These are phyloP conservation scores for Vitis amurensis DNA, from an alignment of 164 flowering plant genomes.

Conservation along the genomic window DNA sequence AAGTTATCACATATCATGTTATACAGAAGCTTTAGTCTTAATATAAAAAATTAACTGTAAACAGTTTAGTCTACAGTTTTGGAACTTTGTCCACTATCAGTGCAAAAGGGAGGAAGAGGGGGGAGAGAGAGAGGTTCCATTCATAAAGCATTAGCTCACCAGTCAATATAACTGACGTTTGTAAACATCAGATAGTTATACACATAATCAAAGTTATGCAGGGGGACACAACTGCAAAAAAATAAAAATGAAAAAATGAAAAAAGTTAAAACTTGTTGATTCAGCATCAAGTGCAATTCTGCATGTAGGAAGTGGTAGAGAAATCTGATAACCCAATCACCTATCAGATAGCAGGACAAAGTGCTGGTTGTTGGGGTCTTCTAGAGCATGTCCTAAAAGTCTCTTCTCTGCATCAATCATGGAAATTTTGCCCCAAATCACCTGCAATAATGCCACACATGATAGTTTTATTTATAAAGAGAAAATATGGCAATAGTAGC, in stretches of 20 bases:
- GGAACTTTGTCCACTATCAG: no score
- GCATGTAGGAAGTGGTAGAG: background rate
- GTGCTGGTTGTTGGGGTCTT: constrained; percentile 69
- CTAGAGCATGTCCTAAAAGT: constrained; percentile 67
- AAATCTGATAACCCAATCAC: constrained; percentile 27
- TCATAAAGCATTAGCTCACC: constrained; percentile 42
- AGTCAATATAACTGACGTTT: constrained; percentile 75
- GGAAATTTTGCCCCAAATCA: constrained; percentile 77
- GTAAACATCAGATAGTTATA: constrained; percentile 73
- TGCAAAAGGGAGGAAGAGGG: no score
- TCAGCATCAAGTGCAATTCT: constrained; percentile 6
- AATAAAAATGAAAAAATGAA: constrained; percentile 2
- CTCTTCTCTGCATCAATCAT: constrained; percentile 84
- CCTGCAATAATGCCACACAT: constrained; percentile 35
- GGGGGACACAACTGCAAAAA: constrained; percentile 72
- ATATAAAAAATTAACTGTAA: background rate
- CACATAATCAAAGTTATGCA: constrained; percentile 73
- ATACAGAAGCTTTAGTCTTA: no score
- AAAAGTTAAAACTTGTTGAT: background rate
- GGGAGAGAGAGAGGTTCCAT: background rate
- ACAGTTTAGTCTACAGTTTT: background rate
- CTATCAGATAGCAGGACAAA: constrained; percentile 84
- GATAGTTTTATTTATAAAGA: no score
- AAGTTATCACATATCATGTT: no score
- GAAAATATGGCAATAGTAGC: no score